These are phyloP conservation scores for Coniosporium tulheliwenetii DNA, from an alignment of 2,329 filamentous ascomycete genomes.

Conservation along the genomic window DNA sequence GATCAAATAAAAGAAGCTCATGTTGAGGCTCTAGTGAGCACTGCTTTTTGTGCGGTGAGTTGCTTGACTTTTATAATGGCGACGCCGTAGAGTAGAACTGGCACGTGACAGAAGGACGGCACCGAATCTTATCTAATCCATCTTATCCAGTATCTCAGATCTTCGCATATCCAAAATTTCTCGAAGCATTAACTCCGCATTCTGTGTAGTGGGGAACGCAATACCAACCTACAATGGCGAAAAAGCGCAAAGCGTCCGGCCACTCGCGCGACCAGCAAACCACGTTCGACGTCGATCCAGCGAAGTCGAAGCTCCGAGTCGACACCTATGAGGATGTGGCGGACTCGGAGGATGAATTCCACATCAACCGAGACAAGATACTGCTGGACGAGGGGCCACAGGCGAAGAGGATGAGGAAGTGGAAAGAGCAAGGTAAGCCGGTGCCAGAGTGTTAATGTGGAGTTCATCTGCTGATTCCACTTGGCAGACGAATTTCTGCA, in stretches of 20 bases:
- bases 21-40: too few relatives aligned
- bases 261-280: neutral
- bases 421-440: constrained; percentile 45
- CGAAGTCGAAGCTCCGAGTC: constrained; percentile 39
- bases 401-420: constrained; percentile 59
- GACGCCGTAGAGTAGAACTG: too few relatives aligned
- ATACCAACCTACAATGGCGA: constrained; percentile 4
- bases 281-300: neutral
- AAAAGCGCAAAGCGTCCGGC: constrained; percentile 7
- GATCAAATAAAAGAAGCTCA: too few relatives aligned
- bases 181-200: too few relatives aligned
- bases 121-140: too few relatives aligned
- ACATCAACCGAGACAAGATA: constrained; percentile 72
- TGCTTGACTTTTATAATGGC: too few relatives aligned
- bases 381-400: constrained; percentile 67
- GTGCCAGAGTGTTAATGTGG: constrained; percentile 1
- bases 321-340: constrained; percentile 68
- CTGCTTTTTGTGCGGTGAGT: too few relatives aligned
- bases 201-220: too few relatives aligned
- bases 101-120: too few relatives aligned
- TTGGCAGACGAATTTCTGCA: constrained; percentile 39
- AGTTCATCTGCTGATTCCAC: neutral
- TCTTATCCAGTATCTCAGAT: too few relatives aligned
- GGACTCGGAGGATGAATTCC: constrained; percentile 89
- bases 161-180: too few relatives aligned